A percentile compares a stretch with the other conserved stretches of the same genome.
phyloP scores from a whole-genome alignment of 129 eudicot genomes.

The Pulicaria dysenterica region DNA sequence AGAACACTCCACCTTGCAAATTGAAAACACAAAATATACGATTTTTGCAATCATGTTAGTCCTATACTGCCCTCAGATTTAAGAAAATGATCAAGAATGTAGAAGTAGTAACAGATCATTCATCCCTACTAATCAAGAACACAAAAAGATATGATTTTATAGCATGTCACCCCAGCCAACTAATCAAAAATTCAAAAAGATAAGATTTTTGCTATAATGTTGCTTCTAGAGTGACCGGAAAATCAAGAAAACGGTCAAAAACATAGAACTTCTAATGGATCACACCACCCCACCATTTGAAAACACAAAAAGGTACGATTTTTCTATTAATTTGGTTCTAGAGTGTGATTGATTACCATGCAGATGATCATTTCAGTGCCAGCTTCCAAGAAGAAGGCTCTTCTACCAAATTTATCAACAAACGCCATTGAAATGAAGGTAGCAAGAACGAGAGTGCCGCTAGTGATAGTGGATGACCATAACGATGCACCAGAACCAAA shows the following conservation, averaged over 20 bases:
- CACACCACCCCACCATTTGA: neutral
- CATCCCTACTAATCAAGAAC: neutral
- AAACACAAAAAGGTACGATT: neutral
- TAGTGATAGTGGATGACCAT: slow-evolving; percentile 74
- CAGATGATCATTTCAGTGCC: slow-evolving; percentile 70
- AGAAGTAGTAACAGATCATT: neutral
- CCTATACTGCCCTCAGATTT: neutral
- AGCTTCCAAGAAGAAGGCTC: slow-evolving; percentile 85
- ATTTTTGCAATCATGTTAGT: neutral
- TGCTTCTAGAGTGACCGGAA: neutral
- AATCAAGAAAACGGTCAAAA: neutral
- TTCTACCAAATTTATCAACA: slow-evolving; percentile 84
- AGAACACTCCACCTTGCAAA: too few relatives aligned
- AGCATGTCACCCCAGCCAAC: neutral
- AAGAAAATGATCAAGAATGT: neutral
- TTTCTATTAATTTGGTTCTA: neutral
- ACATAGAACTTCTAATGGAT: neutral
- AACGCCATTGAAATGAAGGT: slow-evolving; percentile 81
- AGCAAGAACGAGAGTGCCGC: slow-evolving; percentile 74
- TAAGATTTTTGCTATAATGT: neutral
- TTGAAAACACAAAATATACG: neutral
- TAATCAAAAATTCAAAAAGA: neutral
- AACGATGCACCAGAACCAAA: slow-evolving; percentile 66
- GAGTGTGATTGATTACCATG: slow-evolving; percentile 51
- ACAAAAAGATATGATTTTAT: neutral